Conservation (phyloP, 805 yeast genomes). For the Kodamaea hsintzibuensis region DNA sequence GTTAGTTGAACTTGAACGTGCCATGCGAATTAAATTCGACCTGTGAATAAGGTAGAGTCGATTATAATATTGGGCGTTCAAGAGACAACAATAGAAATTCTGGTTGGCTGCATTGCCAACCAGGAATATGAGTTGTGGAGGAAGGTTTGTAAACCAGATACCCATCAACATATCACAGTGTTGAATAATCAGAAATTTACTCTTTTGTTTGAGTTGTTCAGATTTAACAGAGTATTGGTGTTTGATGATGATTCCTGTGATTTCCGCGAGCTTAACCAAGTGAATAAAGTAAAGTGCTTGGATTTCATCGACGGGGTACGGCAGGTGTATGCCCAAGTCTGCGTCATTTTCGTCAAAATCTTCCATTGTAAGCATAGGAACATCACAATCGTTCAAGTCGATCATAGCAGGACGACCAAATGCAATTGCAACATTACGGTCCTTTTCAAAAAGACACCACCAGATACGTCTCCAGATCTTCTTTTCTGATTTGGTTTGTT, state of each 20-base stretch:
- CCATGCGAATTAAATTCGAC: conserved; percentile 59
- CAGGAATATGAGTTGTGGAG: conserved; percentile 62
- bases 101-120: conserved; percentile 55
- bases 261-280: conserved; percentile 64
- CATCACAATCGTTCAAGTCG: conserved; percentile 73
- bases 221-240: conserved; percentile 74
- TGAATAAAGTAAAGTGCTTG: conserved; percentile 63
- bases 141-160: conserved; percentile 69
- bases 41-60: conserved; percentile 71
- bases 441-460: conserved; percentile 78
- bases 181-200: conserved; percentile 49
- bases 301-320: conserved; percentile 46
- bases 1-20: conserved; percentile 38
- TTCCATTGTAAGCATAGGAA: conserved; percentile 64
- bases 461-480: conserved; percentile 66
- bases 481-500: conserved; percentile 38
- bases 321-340: conserved; percentile 33
- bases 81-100: conserved; percentile 55
- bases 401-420: conserved; percentile 73
- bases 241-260: conserved; percentile 65
- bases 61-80: conserved; percentile 71
- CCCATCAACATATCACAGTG: conserved; percentile 79
- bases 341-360: conserved; percentile 62
- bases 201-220: conserved; percentile 49
- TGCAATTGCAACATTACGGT: conserved; percentile 66